Evolutionary conservation across 345 rosid genomes (phyloP), one percentile per base, ranked within the genome.

Genomic region (Arabidopsis thaliana): DNA sequence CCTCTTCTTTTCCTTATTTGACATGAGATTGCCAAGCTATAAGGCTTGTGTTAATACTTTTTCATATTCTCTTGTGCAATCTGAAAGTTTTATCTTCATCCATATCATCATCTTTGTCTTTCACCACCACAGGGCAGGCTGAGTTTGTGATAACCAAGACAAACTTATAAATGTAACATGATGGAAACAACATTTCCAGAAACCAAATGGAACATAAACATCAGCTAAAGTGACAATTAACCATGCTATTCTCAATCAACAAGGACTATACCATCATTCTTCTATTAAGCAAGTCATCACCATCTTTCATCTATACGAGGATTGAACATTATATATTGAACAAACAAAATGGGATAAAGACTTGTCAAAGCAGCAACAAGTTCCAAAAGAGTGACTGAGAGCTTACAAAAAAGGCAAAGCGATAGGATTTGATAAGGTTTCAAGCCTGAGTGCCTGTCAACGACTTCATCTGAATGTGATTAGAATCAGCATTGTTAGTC

Each of bases 391-490:
- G 10, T 42, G 14, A 30, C 20, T 16, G 20, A 16, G 41, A 66
- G n/a, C 32, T 36, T 36, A 50, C 16, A 49, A 30, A 22, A 22
- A 14, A 23, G 24, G 34, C 33, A 65, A 65, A 42, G 30, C 55
- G 59, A 76, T 25, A 61, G 14, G 20, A 63, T 56, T 56, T 44
- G 48, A 63, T 16, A 45, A 48, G n/a, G 28, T 8, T 53, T 89
- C 87, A 92, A 14, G 93, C 93, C 85, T 92, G 97, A 16, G 86
- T 89, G 6, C 97, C 96, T 0, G 87, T 48, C 83, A 92, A 80
- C 3, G 96, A 85, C 83, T 92, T 92, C 97, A 92, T 88, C 85
- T 89, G 97, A 83, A 88, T 85, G 42, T 78, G 84, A 80, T 70
- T 82, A 64, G 88, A 65, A 78, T 85, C 87, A 1, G 72, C 41